A percentile compares a stretch with the other conserved stretches of the same genome.
These are phyloP conservation scores for Pezicula neosporulosa DNA, from an alignment of 2,329 filamentous ascomycete species.

Conservation along the genomic window DNA sequence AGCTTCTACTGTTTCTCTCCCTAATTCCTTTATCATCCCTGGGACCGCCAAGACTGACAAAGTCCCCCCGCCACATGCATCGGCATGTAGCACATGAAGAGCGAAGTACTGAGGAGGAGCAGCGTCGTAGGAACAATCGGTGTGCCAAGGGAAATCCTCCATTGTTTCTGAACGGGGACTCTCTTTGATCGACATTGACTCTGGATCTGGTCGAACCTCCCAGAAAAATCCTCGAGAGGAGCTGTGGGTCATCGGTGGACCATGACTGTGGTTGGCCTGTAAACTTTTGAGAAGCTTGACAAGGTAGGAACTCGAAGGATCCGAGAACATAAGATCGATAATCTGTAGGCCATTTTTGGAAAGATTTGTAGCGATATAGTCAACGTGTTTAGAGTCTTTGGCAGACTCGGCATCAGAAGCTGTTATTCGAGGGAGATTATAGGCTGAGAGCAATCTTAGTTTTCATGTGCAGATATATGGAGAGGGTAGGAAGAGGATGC, in stretches of 20 bases:
- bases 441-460: too few species aligned
- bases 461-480: too few species aligned
- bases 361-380: constrained; percentile 2
- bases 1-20: constrained; percentile 5
- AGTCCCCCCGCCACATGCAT: constrained; percentile 20
- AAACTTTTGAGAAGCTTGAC: constrained; percentile 14
- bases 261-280: constrained; percentile 11
- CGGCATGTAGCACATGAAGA: constrained; percentile 23
- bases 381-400: too few species aligned
- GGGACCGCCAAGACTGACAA: constrained; percentile 18
- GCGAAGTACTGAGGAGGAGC: constrained; percentile 25
- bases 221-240: constrained; percentile 23
- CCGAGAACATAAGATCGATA: constrained; percentile 14
- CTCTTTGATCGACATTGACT: constrained; percentile 5
- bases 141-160: constrained; percentile 29
- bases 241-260: constrained; percentile 20
- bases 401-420: too few species aligned
- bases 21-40: constrained; percentile 14
- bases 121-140: constrained; percentile 25
- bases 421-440: too few species aligned
- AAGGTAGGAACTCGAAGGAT: constrained; percentile 18
- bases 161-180: constrained; percentile 23
- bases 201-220: constrained; percentile 24
- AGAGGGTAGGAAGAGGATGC: too few species aligned
- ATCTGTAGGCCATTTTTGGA: constrained; percentile 18